A percentile compares a stretch with the other conserved stretches of the same genome.
Evolutionary conservation across 2,329 filamentous ascomycete species (phyloP).

Genomic region (Coniochaeta sp.): DNA sequence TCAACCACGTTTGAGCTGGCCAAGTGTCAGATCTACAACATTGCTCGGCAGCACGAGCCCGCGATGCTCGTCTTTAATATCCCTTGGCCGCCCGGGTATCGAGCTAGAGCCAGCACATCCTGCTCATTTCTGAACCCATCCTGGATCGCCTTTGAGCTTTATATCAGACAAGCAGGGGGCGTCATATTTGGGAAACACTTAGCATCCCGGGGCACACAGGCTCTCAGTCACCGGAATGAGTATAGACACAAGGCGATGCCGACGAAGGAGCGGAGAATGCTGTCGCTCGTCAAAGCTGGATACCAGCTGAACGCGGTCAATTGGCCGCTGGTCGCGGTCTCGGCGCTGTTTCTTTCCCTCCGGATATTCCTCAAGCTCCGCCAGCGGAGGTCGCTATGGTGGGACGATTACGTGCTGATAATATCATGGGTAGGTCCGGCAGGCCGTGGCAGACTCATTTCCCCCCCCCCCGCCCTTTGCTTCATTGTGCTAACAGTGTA

Average conservation of each 20-base stretch:
- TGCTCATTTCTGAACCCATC: background rate
- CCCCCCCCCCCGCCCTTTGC: too few relatives aligned
- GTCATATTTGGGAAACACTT: background rate
- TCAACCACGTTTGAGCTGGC: background rate
- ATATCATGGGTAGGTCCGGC: background rate
- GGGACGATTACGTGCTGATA: conserved; percentile 3
- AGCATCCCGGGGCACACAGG: background rate
- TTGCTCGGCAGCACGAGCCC: background rate
- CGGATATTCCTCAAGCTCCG: background rate
- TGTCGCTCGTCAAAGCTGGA: background rate
- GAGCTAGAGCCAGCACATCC: background rate
- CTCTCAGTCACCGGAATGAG: background rate
- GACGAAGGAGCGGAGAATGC: background rate
- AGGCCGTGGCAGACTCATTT: background rate
- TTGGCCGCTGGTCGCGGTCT: background rate
- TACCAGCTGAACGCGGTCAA: background rate
- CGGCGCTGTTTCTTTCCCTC: background rate
- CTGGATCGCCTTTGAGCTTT: background rate
- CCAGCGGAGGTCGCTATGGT: background rate
- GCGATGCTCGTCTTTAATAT: background rate
- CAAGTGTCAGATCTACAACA: background rate
- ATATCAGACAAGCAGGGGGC: too few relatives aligned
- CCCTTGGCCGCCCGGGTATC: background rate
- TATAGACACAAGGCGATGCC: background rate
- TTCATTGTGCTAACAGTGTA: background rate